phyloP scores from a whole-genome alignment of 2,329 filamentous ascomycete genomes.

The Penicillium sp. region DNA sequence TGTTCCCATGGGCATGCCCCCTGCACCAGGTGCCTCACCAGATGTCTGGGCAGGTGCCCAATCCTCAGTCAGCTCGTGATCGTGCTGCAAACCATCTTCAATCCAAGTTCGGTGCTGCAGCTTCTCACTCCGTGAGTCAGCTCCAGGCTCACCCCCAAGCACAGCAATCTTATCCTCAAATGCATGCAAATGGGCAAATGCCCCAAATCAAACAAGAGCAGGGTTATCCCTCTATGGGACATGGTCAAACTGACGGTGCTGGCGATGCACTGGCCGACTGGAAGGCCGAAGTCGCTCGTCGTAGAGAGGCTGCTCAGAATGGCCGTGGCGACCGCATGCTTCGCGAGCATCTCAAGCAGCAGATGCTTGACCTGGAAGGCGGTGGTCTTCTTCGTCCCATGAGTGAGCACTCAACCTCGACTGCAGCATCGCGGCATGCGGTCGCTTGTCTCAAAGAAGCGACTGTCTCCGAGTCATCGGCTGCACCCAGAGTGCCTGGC shows the following conservation, averaged over 20 bases:
- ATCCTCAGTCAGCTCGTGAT: conserved; percentile 50
- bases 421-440: conserved; percentile 40
- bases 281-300: conserved; percentile 44
- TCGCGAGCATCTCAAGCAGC: conserved; percentile 39
- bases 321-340: conserved; percentile 38
- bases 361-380: conserved; percentile 42
- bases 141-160: conserved; percentile 40
- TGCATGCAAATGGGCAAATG: conserved; percentile 34
- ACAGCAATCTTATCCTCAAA: conserved; percentile 33
- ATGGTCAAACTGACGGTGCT: conserved; percentile 71
- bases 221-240: conserved; percentile 40
- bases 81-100: conserved; percentile 50
- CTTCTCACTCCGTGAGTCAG: conserved; percentile 42
- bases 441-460: conserved; percentile 8
- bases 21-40: conserved; percentile 27
- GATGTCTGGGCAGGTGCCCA: conserved; percentile 33
- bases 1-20: conserved; percentile 28
- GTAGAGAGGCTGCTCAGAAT: conserved; percentile 39
- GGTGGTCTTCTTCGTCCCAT: conserved; percentile 45
- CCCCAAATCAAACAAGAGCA: conserved; percentile 42
- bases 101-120: conserved; percentile 43
- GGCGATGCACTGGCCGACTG: conserved; percentile 54
- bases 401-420: conserved; percentile 32
- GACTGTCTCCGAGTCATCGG: conserved; percentile 4
- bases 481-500: conserved; percentile 22